Conservation (phyloP, 805 yeast genomes). For the Metahyphopichia silvanorum region DNA sequence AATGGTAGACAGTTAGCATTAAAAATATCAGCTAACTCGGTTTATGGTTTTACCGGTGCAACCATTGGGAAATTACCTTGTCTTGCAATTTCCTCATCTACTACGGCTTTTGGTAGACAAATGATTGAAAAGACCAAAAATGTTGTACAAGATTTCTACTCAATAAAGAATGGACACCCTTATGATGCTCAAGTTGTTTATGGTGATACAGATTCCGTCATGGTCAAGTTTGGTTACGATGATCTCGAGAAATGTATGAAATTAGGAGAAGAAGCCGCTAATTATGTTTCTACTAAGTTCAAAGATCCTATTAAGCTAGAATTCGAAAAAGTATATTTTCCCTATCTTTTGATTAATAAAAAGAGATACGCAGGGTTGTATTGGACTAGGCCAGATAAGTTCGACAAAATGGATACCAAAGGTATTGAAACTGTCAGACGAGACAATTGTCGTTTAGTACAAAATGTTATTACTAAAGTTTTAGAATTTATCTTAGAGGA, state of each 20-base stretch:
- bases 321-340: slow-evolving; percentile 94
- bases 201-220: slow-evolving; percentile 99
- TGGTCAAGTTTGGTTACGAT: slow-evolving; percentile 91
- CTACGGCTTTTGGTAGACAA: slow-evolving; percentile 91
- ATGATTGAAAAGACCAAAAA: slow-evolving; percentile 93
- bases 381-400: slow-evolving; percentile 92
- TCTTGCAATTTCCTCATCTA: slow-evolving; percentile 91
- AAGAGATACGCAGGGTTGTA: slow-evolving; percentile 96
- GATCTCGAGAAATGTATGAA: slow-evolving; percentile 85
- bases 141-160: slow-evolving; percentile 78
- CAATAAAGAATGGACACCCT: slow-evolving; percentile 77
- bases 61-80: slow-evolving; percentile 97
- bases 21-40: slow-evolving; percentile 96
- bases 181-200: slow-evolving; percentile 88
- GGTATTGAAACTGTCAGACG: slow-evolving; percentile 98
- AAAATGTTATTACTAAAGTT: slow-evolving; percentile 90
- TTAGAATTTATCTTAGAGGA: slow-evolving; percentile 81
- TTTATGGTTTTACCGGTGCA: slow-evolving; percentile 98
- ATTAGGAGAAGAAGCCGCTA: slow-evolving; percentile 93
- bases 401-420: slow-evolving; percentile 96
- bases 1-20: slow-evolving; percentile 97
- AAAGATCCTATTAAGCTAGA: slow-evolving; percentile 88
- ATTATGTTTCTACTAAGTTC: slow-evolving; percentile 73
- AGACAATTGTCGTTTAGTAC: slow-evolving; percentile 94
- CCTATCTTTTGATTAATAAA: slow-evolving; percentile 89